Conservation (phyloP, 306 rosid species). For the Castanopsis chinensis region DNA sequence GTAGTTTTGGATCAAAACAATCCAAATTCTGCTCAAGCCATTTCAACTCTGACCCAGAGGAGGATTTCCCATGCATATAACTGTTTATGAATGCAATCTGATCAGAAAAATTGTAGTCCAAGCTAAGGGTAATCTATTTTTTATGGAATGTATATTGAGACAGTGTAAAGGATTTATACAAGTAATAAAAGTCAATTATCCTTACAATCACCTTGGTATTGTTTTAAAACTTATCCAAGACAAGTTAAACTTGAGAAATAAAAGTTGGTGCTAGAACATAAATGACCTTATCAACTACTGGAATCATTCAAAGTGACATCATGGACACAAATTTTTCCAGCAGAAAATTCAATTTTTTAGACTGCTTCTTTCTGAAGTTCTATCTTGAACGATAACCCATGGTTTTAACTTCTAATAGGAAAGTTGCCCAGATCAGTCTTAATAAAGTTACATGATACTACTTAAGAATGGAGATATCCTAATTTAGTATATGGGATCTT, state of each 20-base stretch:
- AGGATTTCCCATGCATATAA: conserved; percentile 35
- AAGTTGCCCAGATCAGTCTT: too few species aligned
- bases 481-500: too few species aligned
- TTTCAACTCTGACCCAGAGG: conserved; percentile 22
- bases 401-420: too few species aligned
- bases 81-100: conserved; percentile 35
- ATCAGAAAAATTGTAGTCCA: conserved; percentile 15
- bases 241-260: neutral
- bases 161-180: neutral
- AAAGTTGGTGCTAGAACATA: neutral
- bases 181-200: neutral
- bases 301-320: neutral
- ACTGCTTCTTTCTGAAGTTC: neutral
- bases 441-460: too few species aligned
- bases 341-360: neutral
- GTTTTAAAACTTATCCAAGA: neutral
- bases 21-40: conserved; percentile 36
- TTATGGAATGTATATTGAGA: neutral
- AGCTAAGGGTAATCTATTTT: neutral
- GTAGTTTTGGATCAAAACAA: conserved; percentile 31
- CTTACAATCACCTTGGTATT: neutral
- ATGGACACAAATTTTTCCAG: neutral
- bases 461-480: too few species aligned
- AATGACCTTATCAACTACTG: neutral
- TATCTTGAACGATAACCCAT: too few species aligned